phyloP scores from a whole-genome alignment of 306 rosid genomes.

The Acacia acuminata region DNA sequence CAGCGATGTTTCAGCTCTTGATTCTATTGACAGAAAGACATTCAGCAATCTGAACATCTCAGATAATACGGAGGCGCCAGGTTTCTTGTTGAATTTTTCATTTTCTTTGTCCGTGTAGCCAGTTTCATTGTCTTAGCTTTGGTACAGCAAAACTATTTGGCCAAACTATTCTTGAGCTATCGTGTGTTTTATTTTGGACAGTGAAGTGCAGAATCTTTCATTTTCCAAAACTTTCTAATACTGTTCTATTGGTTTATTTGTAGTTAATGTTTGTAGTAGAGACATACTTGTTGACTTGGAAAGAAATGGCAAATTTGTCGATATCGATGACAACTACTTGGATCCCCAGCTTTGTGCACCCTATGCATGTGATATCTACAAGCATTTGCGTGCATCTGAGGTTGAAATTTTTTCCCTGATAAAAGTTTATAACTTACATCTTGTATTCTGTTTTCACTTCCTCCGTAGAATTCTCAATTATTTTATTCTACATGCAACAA shows the following conservation, averaged over 20 bases:
- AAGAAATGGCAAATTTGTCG: conserved; percentile 50
- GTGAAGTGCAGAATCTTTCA: background rate
- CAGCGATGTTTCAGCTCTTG: conserved; percentile 57
- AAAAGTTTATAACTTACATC: background rate
- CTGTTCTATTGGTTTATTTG: conserved; percentile 28
- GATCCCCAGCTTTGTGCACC: conserved; percentile 93
- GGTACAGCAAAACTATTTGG: background rate
- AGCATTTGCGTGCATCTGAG: conserved; percentile 93
- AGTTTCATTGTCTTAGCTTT: background rate
- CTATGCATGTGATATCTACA: conserved; percentile 92
- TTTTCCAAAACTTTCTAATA: background rate
- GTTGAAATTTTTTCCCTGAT: conserved; percentile 30
- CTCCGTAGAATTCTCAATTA: background rate
- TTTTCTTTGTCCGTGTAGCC: background rate
- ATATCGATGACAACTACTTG: conserved; percentile 61
- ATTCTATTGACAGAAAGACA: conserved; percentile 69
- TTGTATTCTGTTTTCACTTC: background rate
- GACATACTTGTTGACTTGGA: conserved; percentile 64
- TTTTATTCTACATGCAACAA: background rate
- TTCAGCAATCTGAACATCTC: conserved; percentile 72
- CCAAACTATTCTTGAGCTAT: background rate
- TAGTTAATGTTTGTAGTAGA: conserved; percentile 70
- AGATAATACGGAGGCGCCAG: conserved; percentile 51
- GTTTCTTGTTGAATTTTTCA: conserved; percentile 29
- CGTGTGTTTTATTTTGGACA: background rate